Conservation (phyloP, 164 flowering plant genomes). For the Nymphaea colorata region DNA sequence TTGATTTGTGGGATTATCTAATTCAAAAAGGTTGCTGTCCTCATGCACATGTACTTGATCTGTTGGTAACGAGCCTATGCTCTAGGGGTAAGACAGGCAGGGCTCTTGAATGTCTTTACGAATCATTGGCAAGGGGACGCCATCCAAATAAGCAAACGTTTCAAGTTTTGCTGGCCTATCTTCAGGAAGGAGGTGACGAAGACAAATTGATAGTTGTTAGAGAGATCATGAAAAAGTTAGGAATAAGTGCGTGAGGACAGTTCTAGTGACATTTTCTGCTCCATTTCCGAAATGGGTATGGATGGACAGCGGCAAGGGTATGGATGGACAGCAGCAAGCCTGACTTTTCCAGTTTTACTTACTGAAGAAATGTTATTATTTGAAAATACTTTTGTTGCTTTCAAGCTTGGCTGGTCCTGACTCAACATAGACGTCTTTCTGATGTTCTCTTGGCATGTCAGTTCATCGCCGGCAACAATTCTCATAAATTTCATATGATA, state of each 20-base stretch:
- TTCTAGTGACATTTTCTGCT: too few relatives aligned
- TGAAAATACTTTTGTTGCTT: too few relatives aligned
- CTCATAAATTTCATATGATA: too few relatives aligned
- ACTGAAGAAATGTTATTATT: too few relatives aligned
- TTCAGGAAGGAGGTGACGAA: conserved; percentile 20
- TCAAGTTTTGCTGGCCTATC: conserved; percentile 35
- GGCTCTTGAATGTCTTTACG: conserved; percentile 52
- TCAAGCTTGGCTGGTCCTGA: too few relatives aligned
- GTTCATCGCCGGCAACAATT: too few relatives aligned
- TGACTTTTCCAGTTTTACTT: too few relatives aligned
- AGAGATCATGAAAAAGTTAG: conserved; percentile 28
- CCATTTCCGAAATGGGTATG: too few relatives aligned
- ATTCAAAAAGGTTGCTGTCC: conserved; percentile 66
- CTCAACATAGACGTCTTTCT: too few relatives aligned
- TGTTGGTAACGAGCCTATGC: conserved; percentile 56
- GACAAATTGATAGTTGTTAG: conserved; percentile 34
- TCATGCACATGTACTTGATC: conserved; percentile 60
- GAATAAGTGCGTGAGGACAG: neutral
- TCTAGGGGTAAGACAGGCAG: conserved; percentile 34
- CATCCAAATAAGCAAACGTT: conserved; percentile 26
- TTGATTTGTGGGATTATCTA: conserved; percentile 56
- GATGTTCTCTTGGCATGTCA: too few relatives aligned
- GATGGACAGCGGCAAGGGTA: too few relatives aligned
- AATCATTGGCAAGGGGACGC: conserved; percentile 61
- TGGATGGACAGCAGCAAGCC: too few relatives aligned